Evolutionary conservation across 257 asterid genomes (phyloP).

Genomic region (Coffea canephora): DNA sequence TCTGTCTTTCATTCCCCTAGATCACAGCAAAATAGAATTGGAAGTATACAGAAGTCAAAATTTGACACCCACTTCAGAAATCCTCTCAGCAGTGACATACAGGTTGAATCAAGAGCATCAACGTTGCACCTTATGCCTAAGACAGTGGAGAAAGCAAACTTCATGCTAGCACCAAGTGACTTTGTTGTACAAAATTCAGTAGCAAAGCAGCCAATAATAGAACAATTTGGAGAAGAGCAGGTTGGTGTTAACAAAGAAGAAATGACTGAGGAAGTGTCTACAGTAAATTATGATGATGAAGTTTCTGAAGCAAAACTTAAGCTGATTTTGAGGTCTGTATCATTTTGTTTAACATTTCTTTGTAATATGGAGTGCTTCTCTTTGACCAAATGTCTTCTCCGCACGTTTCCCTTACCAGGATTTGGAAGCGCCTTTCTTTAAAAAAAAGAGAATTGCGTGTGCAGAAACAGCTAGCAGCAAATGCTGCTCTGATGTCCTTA

Average conservation of each 20-base stretch:
- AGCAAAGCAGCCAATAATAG: conserved; percentile 30
- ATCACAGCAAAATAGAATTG: conserved; percentile 33
- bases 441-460: conserved; percentile 72
- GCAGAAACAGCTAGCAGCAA: conserved; percentile 59
- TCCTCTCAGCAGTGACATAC: conserved; percentile 44
- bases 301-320: conserved; percentile 77
- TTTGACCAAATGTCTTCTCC: conserved; percentile 5
- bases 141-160: conserved; percentile 34
- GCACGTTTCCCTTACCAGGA: conserved; percentile 42
- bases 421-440: conserved; percentile 70
- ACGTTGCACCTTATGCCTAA: conserved; percentile 31
- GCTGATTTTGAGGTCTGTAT: conserved; percentile 69
- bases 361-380: conserved; percentile 17
- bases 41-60: conserved; percentile 36
- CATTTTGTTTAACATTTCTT: conserved; percentile 10
- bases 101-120: conserved; percentile 33
- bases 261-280: conserved; percentile 40
- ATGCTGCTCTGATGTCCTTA: conserved; percentile 69
- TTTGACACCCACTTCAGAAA: conserved; percentile 40
- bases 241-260: conserved; percentile 40
- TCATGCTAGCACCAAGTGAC: conserved; percentile 33
- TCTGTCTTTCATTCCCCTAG: conserved; percentile 29
- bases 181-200: conserved; percentile 37
- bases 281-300: conserved; percentile 55
- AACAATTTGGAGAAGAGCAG: conserved; percentile 39